Evolutionary conservation across 2,329 filamentous ascomycete species (phyloP), one percentile per base, ranked within the genome.

Genomic region (Colletotrichum sp.): DNA sequence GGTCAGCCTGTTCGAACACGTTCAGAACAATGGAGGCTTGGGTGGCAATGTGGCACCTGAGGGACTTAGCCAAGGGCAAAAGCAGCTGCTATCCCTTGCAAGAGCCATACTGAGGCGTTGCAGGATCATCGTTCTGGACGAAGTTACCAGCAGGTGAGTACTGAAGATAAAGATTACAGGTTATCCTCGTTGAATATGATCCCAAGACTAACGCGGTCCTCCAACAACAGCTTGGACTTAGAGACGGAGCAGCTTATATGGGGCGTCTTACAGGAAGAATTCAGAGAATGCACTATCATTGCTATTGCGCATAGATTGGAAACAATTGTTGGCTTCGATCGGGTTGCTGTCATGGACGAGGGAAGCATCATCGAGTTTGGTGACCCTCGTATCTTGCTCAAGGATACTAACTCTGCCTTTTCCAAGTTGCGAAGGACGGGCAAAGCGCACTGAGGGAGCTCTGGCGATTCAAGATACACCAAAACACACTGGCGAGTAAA

Each of bases 401-500:
- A 22, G 11, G 44, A 52, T 52, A 1, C 11, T 1, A 4, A 3
- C n/a, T 49, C n/a, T 0, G 44, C 44, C 1, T 52, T 52, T 22
- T 22, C n/a, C n/a, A 52, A 13, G 44, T 3, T 52, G 44, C n/a
- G 44, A 3, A 52, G n/a, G 3, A 52, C 5, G 1, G n/a, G 44
- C n/a, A 13, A 52, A 7, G 44, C 11, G 3, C 44, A 52, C 44
- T 49, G 5, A 49, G 5, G 39, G 6, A n/a, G 2, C 5, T n/a
- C 4, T 44, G 6, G 44, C 44, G 11, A 49, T 22, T 22, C 6
- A 49, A 22, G 11, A 22, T 1, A 22, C 1, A 6, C 11, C 19
- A n/a, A 12, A 3, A n/a, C 1, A 19, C 1, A n/a, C 9, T 11
- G 19, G 8, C 0, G 0, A 12, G 39, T 49, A 2, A 6, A n/a